phyloP scores from a whole-genome alignment of 805 yeast genomes.

The Kuraishia piskuri region DNA sequence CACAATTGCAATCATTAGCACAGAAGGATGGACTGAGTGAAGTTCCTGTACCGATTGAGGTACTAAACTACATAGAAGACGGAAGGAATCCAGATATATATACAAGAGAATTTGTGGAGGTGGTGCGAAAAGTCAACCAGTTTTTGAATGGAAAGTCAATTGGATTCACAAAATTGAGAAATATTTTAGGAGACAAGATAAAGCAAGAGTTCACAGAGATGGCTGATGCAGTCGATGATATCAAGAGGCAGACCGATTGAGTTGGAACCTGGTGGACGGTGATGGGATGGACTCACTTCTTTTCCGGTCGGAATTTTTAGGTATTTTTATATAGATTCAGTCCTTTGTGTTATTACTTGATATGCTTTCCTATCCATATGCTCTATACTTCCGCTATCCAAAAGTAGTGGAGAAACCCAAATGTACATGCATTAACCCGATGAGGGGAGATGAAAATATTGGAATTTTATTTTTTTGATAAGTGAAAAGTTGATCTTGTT shows the following conservation, averaged over 20 bases:
- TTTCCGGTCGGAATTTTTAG: too few species aligned
- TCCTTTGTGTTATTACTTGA: background rate
- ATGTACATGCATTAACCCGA: background rate
- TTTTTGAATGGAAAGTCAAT: constrained; percentile 75
- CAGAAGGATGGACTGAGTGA: constrained; percentile 24
- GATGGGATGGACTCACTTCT: too few species aligned
- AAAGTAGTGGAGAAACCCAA: background rate
- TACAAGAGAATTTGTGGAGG: constrained; percentile 93
- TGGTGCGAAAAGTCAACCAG: constrained; percentile 85
- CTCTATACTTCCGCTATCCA: background rate
- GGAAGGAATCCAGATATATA: constrained; percentile 97
- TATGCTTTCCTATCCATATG: too few species aligned
- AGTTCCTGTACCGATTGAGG: constrained; percentile 67
- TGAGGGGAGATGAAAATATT: background rate
- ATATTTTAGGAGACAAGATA: constrained; percentile 60
- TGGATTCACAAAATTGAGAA: constrained; percentile 48
- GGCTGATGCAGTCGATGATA: constrained; percentile 45
- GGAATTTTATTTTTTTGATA: background rate
- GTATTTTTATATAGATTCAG: background rate
- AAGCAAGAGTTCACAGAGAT: constrained; percentile 75
- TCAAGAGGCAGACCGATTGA: constrained; percentile 35
- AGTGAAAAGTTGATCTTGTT: background rate
- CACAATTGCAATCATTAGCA: constrained; percentile 26
- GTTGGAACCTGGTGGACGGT: background rate
- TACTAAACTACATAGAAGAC: constrained; percentile 86